These are phyloP conservation scores for Ceraceosorus bombacis DNA, from an alignment of 1,284 basidiomycete genomes.

Conservation along the genomic window DNA sequence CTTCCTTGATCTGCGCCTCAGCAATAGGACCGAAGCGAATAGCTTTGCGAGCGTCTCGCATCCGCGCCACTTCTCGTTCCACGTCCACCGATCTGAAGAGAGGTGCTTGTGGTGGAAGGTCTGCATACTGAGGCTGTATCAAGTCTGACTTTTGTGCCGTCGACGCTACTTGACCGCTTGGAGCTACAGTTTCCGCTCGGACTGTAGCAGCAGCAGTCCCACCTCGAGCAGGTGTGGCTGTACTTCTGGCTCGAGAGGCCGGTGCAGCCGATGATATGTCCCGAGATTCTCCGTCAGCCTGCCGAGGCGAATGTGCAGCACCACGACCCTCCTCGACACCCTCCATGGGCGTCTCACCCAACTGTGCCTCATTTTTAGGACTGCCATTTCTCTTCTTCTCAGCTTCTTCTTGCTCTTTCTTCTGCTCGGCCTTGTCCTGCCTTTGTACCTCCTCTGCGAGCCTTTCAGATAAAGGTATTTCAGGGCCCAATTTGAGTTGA, in stretches of 20 bases:
- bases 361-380: neutral
- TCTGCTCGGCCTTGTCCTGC: conserved; percentile 31
- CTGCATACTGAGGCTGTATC: conserved; percentile 60
- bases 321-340: neutral
- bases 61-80: conserved; percentile 78
- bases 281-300: neutral
- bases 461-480: conserved; percentile 38
- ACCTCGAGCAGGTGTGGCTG: neutral
- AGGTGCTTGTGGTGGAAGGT: conserved; percentile 67
- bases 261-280: neutral
- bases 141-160: conserved; percentile 16
- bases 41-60: conserved; percentile 65
- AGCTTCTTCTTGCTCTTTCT: conserved; percentile 20
- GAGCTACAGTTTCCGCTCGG: neutral
- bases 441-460: conserved; percentile 40
- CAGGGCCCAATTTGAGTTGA: conserved; percentile 41
- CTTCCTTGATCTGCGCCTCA: conserved; percentile 37
- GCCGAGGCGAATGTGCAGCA: neutral
- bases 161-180: neutral
- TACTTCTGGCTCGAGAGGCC: neutral
- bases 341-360: neutral
- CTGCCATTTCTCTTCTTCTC: neutral
- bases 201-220: conserved; percentile 1
- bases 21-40: conserved; percentile 38
- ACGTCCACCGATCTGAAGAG: conserved; percentile 81